Evolutionary conservation across 1,139 yeast species (phyloP).

Genomic region (Suhomyces bokatorum): DNA sequence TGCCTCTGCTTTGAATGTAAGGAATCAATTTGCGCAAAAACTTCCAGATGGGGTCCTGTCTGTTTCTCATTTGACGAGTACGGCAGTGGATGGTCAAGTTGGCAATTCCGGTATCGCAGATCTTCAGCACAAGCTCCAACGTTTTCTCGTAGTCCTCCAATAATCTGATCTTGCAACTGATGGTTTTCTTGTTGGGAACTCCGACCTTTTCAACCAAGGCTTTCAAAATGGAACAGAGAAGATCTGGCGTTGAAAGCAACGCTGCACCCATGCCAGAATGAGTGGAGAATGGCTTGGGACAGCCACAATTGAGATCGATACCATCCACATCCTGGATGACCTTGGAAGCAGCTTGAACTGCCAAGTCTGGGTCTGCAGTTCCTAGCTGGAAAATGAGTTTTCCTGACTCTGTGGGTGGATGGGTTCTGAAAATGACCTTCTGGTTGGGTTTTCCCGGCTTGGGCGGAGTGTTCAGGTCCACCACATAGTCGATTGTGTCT

Average conservation of each 20-base stretch:
- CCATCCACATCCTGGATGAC: constrained; percentile 88
- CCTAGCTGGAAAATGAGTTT: constrained; percentile 87
- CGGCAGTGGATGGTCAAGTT: constrained; percentile 91
- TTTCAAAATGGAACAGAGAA: constrained; percentile 63
- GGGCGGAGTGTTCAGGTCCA: constrained; percentile 11
- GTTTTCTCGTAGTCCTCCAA: constrained; percentile 63
- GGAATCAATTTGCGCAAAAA: constrained; percentile 62
- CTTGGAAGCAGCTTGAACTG: constrained; percentile 80
- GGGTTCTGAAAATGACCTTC: constrained; percentile 69
- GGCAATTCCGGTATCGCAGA: constrained; percentile 78
- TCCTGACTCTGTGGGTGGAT: constrained; percentile 58
- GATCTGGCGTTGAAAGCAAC: constrained; percentile 75
- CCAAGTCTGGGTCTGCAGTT: constrained; percentile 77
- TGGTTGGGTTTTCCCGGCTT: constrained; percentile 17
- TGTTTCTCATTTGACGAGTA: constrained; percentile 83
- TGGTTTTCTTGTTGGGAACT: constrained; percentile 69
- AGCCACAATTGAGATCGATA: constrained; percentile 91
- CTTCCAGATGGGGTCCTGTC: constrained; percentile 74
- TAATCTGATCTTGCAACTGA: constrained; percentile 85
- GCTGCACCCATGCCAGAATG: constrained; percentile 99
- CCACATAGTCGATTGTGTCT: constrained; percentile 60
- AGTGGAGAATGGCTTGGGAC: constrained; percentile 87
- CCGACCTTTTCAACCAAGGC: constrained; percentile 80
- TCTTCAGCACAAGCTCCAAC: constrained; percentile 54
- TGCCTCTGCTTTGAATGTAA: constrained; percentile 61